Evolutionary conservation across 2,329 filamentous ascomycete genomes (phyloP), one percentile per base, ranked within the genome.

Genomic region (Venturiaceae sp.): DNA sequence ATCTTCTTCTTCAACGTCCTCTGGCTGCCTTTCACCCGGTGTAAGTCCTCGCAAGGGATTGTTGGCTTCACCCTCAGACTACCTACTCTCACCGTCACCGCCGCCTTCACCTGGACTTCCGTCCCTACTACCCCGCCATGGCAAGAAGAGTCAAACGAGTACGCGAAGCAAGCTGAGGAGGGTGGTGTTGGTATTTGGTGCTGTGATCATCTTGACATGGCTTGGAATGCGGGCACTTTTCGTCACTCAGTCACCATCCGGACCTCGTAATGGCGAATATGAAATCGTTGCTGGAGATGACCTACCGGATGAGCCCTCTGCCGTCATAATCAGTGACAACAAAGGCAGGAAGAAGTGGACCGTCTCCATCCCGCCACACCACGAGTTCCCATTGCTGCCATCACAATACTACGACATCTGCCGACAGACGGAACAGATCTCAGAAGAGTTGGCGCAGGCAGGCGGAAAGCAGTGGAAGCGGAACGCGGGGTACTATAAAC

Each of bases 71-170:
- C 57, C 57, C 8, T 28, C 30, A 34, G 46, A 44, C 3, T 53
- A 36, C 19, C 47, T 58, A 7, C 32, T 59, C 8, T 36, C 36
- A 23, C 21, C 47, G 28, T 85, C 79, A 34, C 83, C 86, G 28
- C 85, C 86, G 3, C 81, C 81, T 34, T 92, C 85, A 1, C 87
- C 86, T 2, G 82, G 83, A 62, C 80, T 91, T 54, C 88, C 86
- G 13, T 84, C 83, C 14, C 77, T 88, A 57, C 75, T 87, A 36
- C 84, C 84, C 14, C 80, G 84, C 61, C 82, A 83, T 66, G 81
- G 84, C 66, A 84, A 86, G 71, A 80, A 83, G 53, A 76, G 77
- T 21, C 74, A 76, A 46, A 74, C 80, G n/a, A 73, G 81, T 53
- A 80, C 80, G 37, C 82, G 81, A 4, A 82, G 81, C 60, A 77